Conservation (phyloP, 2,329 filamentous ascomycete genomes). For the Aspergillus sp. region DNA sequence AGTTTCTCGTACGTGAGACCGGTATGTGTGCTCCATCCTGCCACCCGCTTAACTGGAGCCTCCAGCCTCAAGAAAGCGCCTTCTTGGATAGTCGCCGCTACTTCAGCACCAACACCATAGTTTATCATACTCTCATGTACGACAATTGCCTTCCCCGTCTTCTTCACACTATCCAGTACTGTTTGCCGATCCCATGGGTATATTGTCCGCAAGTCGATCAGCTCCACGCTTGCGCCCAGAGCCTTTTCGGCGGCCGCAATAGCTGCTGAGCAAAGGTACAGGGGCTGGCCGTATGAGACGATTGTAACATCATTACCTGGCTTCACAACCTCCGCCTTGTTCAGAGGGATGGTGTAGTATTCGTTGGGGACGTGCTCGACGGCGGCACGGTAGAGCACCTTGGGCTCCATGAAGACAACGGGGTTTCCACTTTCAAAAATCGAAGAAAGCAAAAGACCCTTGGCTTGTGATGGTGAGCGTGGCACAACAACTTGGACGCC, state of each 20-base stretch:
- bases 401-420: constrained; percentile 90
- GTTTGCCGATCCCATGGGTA: constrained; percentile 89
- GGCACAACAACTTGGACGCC: constrained; percentile 84
- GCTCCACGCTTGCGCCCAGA: constrained; percentile 72
- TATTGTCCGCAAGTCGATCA: constrained; percentile 83
- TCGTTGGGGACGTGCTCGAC: constrained; percentile 86
- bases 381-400: constrained; percentile 85
- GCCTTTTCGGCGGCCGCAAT: constrained; percentile 75
- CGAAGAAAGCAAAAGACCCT: constrained; percentile 75
- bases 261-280: constrained; percentile 79
- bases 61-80: constrained; percentile 81
- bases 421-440: constrained; percentile 79
- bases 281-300: constrained; percentile 83
- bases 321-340: constrained; percentile 81
- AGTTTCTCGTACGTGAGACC: constrained; percentile 78
- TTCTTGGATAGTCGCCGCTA: constrained; percentile 85
- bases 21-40: constrained; percentile 85
- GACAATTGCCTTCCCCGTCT: constrained; percentile 81
- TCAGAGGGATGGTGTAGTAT: constrained; percentile 78
- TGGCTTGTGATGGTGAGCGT: constrained; percentile 81
- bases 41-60: constrained; percentile 79
- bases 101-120: constrained; percentile 82
- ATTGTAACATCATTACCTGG: constrained; percentile 78
- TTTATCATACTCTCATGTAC: constrained; percentile 94
- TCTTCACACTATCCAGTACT: constrained; percentile 77